Percentiles rank a stretch among this genome's conserved stretches.
phyloP scores from a whole-genome alignment of 1,284 basidiomycete species.

The Malassezia yamatoensis region DNA sequence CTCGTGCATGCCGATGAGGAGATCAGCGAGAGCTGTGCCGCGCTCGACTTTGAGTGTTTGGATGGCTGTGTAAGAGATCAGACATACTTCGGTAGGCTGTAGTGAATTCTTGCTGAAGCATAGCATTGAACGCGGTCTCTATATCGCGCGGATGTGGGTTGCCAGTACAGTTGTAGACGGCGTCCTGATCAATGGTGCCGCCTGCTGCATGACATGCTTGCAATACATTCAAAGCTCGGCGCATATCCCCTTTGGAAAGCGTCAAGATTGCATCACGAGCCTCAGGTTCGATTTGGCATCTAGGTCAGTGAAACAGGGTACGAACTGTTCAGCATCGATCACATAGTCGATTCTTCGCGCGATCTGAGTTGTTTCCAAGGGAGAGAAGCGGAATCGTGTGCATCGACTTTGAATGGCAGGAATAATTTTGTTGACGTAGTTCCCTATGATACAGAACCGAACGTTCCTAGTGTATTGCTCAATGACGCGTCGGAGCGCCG shows the following conservation, averaged over 20 bases:
- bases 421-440: constrained; percentile 99
- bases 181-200: constrained; percentile 70
- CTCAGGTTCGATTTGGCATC: constrained; percentile 74
- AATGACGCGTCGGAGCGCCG: constrained; percentile 87
- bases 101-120: constrained; percentile 93
- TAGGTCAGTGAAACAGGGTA: constrained; percentile 44
- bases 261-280: constrained; percentile 82
- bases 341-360: constrained; percentile 70
- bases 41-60: constrained; percentile 76
- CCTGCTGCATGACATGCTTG: constrained; percentile 98
- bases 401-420: constrained; percentile 98
- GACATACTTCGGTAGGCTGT: constrained; percentile 72
- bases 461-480: constrained; percentile 99
- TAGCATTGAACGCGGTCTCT: constrained; percentile 80
- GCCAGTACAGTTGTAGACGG: constrained; percentile 93
- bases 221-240: constrained; percentile 84
- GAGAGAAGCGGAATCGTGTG: constrained; percentile 90
- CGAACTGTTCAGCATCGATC: constrained; percentile 70
- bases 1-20: constrained; percentile 86
- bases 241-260: constrained; percentile 92
- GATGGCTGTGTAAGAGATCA: constrained; percentile 58
- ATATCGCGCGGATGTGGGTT: constrained; percentile 90
- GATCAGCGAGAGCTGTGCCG: constrained; percentile 86
- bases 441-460: constrained; percentile 98
- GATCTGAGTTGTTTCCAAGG: constrained; percentile 74